Conservation (phyloP, 2,329 filamentous ascomycete species). For the Zalaria obscura region DNA sequence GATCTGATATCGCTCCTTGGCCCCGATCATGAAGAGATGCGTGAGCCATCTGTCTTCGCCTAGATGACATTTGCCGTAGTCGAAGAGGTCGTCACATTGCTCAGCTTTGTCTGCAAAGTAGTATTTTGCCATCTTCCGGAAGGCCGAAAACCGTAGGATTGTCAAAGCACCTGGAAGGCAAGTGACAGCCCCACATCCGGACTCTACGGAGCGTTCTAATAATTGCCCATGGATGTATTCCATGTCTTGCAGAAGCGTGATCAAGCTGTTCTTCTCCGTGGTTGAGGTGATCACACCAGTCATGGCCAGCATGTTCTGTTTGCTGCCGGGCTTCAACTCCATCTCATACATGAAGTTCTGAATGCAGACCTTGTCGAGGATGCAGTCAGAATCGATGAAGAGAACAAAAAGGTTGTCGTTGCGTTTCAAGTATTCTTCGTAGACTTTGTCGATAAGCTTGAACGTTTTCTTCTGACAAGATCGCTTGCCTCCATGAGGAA, state of each 20-base stretch:
- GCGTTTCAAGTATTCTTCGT: conserved; percentile 68
- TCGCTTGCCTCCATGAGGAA: conserved; percentile 84
- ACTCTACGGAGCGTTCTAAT: conserved; percentile 91
- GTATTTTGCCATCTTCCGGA: conserved; percentile 92
- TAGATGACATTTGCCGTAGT: conserved; percentile 89
- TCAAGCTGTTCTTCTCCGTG: conserved; percentile 72
- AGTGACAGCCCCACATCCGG: conserved; percentile 83
- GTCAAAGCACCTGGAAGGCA: conserved; percentile 92
- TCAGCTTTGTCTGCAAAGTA: conserved; percentile 97
- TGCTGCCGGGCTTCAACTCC: conserved; percentile 88
- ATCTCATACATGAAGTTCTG: conserved; percentile 99
- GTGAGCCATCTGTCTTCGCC: conserved; percentile 96
- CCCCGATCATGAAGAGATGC: conserved; percentile 97
- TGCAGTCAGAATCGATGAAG: conserved; percentile 96
- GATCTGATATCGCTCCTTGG: conserved; percentile 85
- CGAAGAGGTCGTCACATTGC: conserved; percentile 88
- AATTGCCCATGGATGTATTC: conserved; percentile 96
- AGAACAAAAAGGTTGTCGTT: conserved; percentile 91
- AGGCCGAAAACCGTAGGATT: conserved; percentile 89
- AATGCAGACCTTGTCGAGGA: conserved; percentile 77
- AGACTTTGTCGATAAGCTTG: conserved; percentile 84
- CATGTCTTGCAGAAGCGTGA: conserved; percentile 92
- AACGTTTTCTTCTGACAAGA: conserved; percentile 90
- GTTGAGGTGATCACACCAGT: conserved; percentile 95
- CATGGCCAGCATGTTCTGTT: conserved; percentile 90